A percentile compares a stretch with the other conserved stretches of the same genome.
Evolutionary conservation across 495 filamentous ascomycete species (phyloP).

Genomic region (Xylona heveae): DNA sequence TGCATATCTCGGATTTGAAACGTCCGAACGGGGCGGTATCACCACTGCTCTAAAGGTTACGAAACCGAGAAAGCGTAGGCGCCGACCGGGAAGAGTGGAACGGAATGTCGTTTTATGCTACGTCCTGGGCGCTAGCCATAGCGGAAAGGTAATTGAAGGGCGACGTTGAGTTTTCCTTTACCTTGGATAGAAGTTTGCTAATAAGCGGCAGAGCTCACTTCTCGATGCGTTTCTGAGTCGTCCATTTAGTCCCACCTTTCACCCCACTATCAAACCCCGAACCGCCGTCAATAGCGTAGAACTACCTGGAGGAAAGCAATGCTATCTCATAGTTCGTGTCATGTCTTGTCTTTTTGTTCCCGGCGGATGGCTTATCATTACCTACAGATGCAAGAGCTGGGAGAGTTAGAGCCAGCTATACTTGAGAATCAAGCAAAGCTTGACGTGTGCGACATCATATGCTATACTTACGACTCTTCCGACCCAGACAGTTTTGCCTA

Average conservation of each 20-base stretch:
- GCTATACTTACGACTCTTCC: conserved; percentile 90
- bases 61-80: conserved; percentile 65
- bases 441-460: conserved; percentile 83
- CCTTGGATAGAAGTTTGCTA: neutral
- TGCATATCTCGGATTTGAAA: conserved; percentile 83
- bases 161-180: no score
- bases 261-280: conserved; percentile 83
- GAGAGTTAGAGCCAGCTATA: conserved; percentile 85
- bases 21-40: conserved; percentile 32
- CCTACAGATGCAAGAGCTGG: conserved; percentile 52
- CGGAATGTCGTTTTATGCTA: conserved; percentile 94
- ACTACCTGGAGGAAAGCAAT: conserved; percentile 86
- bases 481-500: conserved; percentile 89
- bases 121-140: conserved; percentile 45
- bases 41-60: conserved; percentile 82
- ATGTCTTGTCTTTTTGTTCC: neutral
- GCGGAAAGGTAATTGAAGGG: conserved; percentile 5
- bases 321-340: conserved; percentile 50
- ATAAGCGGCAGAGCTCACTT: conserved; percentile 24
- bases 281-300: conserved; percentile 93
- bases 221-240: conserved; percentile 80
- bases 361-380: conserved; percentile 4
- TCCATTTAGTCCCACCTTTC: conserved; percentile 67
- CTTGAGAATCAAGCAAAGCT: conserved; percentile 80
- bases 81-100: conserved; percentile 63